A percentile compares a stretch with the other conserved stretches of the same genome.
These are phyloP conservation scores for Bullera alba DNA, from an alignment of 768 basidiomycete genomes.

Conservation along the genomic window DNA sequence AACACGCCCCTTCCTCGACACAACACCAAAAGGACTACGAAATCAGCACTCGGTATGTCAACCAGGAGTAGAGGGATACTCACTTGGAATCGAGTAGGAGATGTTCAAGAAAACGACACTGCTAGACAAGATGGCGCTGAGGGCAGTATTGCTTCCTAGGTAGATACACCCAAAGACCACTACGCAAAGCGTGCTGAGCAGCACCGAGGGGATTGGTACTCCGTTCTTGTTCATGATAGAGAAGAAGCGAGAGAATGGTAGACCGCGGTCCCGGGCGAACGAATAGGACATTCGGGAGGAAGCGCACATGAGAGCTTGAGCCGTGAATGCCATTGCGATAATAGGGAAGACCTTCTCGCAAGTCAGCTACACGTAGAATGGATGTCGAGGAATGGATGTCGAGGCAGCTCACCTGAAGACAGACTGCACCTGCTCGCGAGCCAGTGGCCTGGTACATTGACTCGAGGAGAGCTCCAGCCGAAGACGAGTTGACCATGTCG, in stretches of 20 bases:
- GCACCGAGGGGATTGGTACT: conserved; percentile 29
- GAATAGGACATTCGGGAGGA: conserved; percentile 33
- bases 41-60: not conserved
- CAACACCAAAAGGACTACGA: conserved; percentile 7
- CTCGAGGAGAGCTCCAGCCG: conserved; percentile 31
- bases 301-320: conserved; percentile 32
- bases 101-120: conserved; percentile 37
- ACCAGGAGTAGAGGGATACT: conserved; percentile 5
- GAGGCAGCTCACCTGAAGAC: conserved; percentile 18
- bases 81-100: conserved; percentile 34
- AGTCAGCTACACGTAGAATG: not conserved
- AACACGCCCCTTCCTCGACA: conserved; percentile 23
- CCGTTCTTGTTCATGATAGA: conserved; percentile 19
- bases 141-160: conserved; percentile 28
- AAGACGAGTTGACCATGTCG: conserved; percentile 23
- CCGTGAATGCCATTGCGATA: conserved; percentile 36
- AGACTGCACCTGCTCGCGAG: conserved; percentile 29
- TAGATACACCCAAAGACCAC: conserved; percentile 37
- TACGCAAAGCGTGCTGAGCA: conserved; percentile 25
- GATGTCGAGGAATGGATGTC: no score
- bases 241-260: conserved; percentile 28
- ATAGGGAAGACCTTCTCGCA: conserved; percentile 23
- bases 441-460: conserved; percentile 33
- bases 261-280: conserved; percentile 30
- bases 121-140: conserved; percentile 39